Evolutionary conservation across 2,329 filamentous ascomycete genomes (phyloP), one percentile per base, ranked within the genome.

Genomic region (Cladosporium oxysporum): DNA sequence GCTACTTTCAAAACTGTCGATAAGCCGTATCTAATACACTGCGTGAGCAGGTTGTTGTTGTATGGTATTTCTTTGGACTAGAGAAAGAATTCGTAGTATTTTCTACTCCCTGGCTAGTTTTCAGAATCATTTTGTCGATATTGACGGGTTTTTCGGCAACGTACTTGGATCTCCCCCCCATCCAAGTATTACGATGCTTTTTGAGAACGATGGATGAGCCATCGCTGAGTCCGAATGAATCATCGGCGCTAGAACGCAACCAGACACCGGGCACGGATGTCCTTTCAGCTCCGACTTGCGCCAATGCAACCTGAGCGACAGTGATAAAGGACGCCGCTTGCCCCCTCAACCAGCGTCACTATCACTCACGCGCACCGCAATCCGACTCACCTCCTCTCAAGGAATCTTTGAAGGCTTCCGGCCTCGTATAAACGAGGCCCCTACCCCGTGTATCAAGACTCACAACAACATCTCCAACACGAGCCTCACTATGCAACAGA

Each of bases 371-470:
- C 55, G 49, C 63, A 28, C 28, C 37, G 37, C 21, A 33, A 21
- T n/a, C 6, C 63, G 63, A 29, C 61, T 55, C 61, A 44, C 57
- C 50, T 37, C 47, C 31, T 29, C 63, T 55, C 21, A 52, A 18
- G 57, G n/a, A 33, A 31, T 28, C 55, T 47, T 31, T 44, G 41
- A 60, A 55, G 55, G 44, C 44, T 65, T 55, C 63, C 44, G 63
- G 63, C 63, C 63, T 65, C 63, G 63, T 63, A 63, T 53, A 59
- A 60, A 60, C 58, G 63, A 65, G 63, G 63, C 63, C 63, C 31
- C 23, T 47, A 18, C 21, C 47, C 53, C 41, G 55, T 65, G 63
- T 55, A 65, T 65, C 57, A 41, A 41, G 57, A 65, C 63, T 44
- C 29, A 26, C 41, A 60, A n/a, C 33, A 65, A 31, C 50, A 41